Conservation (phyloP, 169 alveolate species). For the Plasmodium chabaudi region DNA sequence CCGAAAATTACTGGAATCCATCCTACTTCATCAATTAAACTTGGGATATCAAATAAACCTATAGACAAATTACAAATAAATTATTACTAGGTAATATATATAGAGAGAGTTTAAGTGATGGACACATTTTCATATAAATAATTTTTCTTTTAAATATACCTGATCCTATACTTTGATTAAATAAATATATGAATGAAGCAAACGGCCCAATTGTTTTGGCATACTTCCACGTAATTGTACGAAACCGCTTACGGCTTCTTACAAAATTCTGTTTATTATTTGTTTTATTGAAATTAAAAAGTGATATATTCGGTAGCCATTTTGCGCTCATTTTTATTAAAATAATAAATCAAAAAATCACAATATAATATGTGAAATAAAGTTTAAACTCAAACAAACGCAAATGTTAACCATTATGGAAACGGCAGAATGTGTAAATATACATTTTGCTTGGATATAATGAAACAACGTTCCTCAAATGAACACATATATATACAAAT, state of each 20-base stretch:
- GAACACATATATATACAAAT: constrained; percentile 10
- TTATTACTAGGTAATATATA: neutral
- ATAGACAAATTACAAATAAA: constrained; percentile 12
- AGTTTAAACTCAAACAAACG: neutral
- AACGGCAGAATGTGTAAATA: constrained; percentile 1
- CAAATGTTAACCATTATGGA: constrained; percentile 15
- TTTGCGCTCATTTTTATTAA: constrained; percentile 53
- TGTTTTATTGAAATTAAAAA: constrained; percentile 28
- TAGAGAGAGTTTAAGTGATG: constrained; percentile 2
- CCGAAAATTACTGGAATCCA: constrained; percentile 81
- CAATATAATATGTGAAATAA: constrained; percentile 1
- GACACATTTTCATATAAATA: neutral
- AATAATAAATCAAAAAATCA: constrained; percentile 11
- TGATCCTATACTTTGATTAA: constrained; percentile 84
- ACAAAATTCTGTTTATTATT: constrained; percentile 65
- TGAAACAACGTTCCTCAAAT: constrained; percentile 5
- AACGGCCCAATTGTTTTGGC: constrained; percentile 85
- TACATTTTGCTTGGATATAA: constrained; percentile 11
- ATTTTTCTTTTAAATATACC: constrained; percentile 62
- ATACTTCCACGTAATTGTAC: constrained; percentile 87
- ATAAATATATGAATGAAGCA: constrained; percentile 83
- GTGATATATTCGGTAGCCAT: constrained; percentile 52
- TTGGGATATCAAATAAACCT: constrained; percentile 85
- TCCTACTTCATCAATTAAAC: constrained; percentile 82
- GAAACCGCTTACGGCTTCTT: constrained; percentile 82